Evolutionary conservation across 2,329 filamentous ascomycete species (phyloP), one percentile per base, ranked within the genome.

Genomic region (Penicillium sp.): DNA sequence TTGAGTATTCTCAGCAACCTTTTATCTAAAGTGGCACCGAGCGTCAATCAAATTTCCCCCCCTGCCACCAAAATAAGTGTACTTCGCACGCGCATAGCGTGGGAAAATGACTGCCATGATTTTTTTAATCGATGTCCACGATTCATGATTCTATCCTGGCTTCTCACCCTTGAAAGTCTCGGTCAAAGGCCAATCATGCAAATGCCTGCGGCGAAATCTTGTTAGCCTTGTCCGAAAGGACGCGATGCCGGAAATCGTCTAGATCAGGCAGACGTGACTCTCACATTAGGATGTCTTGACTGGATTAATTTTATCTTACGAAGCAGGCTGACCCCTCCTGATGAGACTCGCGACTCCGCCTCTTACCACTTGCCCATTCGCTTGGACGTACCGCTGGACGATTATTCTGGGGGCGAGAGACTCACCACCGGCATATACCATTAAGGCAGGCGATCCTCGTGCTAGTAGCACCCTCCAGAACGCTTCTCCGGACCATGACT

Each of bases 221-320:
- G 6, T 42, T 22, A 35, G 51, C 30, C 28, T 30, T 42, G 52
- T 59, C 46, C 56, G 48, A 58, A 67, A 49, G 61, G 63, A 64
- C 38, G 30, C 61, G 54, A 43, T 22, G 56, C 65, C 60, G n/a
- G 45, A 62, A 61, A 25, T 11, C 40, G 60, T 38, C 40, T 61
- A 57, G 61, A 55, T 57, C 55, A 37, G 22, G 28, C 14, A 26
- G 40, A 22, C 19, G 40, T 43, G 40, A 22, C 40, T 25, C 40
- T 22, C 2, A 25, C 6, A 25, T 43, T 43, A 22, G 19, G 19
- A 13, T 13, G 7, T 37, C 35, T 37, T 37, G 35, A 14, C 35
- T 43, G 22, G 14, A 43, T 43, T 6, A 22, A 22, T 43, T 10
- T 25, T 22, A 22, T 22, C 7, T 43, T 13, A 45, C 22, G 42